Evolutionary conservation across 805 yeast species (phyloP).

Genomic region (Candida ipomoeae): DNA sequence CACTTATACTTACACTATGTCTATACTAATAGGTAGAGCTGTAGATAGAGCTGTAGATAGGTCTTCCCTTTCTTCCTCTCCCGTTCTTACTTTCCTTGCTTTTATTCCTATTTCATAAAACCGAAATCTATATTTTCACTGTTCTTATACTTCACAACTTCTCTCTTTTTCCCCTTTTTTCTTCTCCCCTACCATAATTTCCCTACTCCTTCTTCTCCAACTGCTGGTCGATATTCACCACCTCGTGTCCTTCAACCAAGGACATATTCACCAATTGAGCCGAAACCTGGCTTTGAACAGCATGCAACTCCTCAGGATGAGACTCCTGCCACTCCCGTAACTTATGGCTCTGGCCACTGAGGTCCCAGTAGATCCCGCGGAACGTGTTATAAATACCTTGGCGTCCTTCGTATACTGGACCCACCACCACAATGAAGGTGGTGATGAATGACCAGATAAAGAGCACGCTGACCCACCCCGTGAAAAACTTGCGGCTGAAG

Average conservation of each 20-base stretch:
- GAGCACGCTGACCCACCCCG: slow-evolving; percentile 84
- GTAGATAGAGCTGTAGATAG: too few species aligned
- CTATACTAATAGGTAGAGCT: too few species aligned
- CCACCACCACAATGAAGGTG: slow-evolving; percentile 57
- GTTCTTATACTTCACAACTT: too few species aligned
- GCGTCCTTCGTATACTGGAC: slow-evolving; percentile 74
- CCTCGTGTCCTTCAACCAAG: slow-evolving; percentile 9
- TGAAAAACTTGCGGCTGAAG: slow-evolving; percentile 71
- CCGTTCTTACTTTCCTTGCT: too few species aligned
- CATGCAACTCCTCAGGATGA: slow-evolving; percentile 73
- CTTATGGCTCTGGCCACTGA: slow-evolving; percentile 69
- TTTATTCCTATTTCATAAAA: too few species aligned
- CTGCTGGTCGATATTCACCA: slow-evolving; percentile 14
- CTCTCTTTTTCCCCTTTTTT: too few species aligned
- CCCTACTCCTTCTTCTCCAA: slow-evolving; percentile 9
- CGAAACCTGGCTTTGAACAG: slow-evolving; percentile 59
- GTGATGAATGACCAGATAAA: slow-evolving; percentile 77
- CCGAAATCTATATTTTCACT: too few species aligned
- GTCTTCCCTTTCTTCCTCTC: too few species aligned
- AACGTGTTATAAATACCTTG: slow-evolving; percentile 56
- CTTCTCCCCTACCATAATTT: too few species aligned
- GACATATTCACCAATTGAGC: slow-evolving; percentile 20
- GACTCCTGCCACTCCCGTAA: slow-evolving; percentile 69
- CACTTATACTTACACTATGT: too few species aligned
- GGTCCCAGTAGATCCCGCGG: slow-evolving; percentile 85